A percentile compares a stretch with the other conserved stretches of the same genome.
phyloP scores from a whole-genome alignment of 495 filamentous ascomycete genomes.

The Neurospora cerealis region DNA sequence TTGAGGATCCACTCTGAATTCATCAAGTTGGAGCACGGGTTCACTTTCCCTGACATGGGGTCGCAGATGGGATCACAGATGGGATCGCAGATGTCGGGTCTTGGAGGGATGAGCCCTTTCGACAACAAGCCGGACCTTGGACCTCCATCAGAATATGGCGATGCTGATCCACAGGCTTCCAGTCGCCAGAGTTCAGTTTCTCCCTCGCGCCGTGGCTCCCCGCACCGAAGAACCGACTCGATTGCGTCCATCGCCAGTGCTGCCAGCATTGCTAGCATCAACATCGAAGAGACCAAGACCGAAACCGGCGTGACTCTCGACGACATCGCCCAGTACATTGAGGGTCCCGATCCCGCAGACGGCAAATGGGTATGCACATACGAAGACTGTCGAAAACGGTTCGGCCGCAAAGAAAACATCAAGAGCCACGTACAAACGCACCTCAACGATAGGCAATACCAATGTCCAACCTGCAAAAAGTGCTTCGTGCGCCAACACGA shows the following conservation, averaged over 20 bases:
- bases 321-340: constrained; percentile 77
- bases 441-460: constrained; percentile 86
- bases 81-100: constrained; percentile 16
- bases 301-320: constrained; percentile 74
- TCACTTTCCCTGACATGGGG: constrained; percentile 25
- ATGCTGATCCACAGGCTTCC: not conserved
- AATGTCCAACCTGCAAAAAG: constrained; percentile 80
- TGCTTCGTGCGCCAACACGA: constrained; percentile 96
- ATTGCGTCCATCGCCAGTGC: constrained; percentile 38
- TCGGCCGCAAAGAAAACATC: constrained; percentile 93
- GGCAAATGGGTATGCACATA: constrained; percentile 84
- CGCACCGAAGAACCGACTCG: constrained; percentile 39
- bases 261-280: constrained; percentile 45
- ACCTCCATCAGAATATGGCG: constrained; percentile 7
- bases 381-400: constrained; percentile 70
- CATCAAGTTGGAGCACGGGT: constrained; percentile 38
- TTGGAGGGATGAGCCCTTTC: constrained; percentile 19
- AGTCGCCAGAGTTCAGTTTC: not conserved
- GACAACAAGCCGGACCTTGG: constrained; percentile 26
- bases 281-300: constrained; percentile 45
- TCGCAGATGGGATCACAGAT: constrained; percentile 20
- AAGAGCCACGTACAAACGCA: constrained; percentile 97
- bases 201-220: constrained; percentile 25
- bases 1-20: constrained; percentile 41
- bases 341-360: constrained; percentile 60